A percentile compares a stretch with the other conserved stretches of the same genome.
phyloP scores from a whole-genome alignment of 192 early-diverging fungal genomes.

The Umbelopsis sp. region DNA sequence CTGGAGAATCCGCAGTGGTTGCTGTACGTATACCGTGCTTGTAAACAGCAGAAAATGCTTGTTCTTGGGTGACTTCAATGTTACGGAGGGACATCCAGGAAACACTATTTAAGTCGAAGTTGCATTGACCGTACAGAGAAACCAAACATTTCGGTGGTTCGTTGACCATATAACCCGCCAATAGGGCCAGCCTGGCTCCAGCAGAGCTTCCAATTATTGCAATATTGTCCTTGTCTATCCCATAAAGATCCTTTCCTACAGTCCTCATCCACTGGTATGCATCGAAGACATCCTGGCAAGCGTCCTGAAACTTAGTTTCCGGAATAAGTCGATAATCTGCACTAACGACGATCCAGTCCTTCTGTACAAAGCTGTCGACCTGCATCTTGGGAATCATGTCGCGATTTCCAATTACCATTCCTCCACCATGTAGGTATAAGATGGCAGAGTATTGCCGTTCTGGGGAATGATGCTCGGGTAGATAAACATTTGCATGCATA shows the following conservation, averaged over 20 bases:
- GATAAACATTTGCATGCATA: background rate
- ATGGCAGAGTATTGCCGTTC: background rate
- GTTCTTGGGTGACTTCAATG: background rate
- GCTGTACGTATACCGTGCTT: background rate
- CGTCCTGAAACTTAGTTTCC: background rate
- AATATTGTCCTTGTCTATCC: background rate
- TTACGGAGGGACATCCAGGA: background rate
- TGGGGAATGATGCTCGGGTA: background rate
- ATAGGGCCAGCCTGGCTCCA: background rate
- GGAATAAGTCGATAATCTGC: background rate
- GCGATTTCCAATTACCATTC: background rate
- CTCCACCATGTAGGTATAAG: slow-evolving; percentile 11
- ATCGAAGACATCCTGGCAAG: background rate
- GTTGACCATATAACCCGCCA: background rate
- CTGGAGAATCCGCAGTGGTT: background rate
- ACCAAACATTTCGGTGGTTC: background rate
- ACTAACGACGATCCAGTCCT: background rate
- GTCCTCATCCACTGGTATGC: background rate
- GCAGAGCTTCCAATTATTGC: slow-evolving; percentile 8
- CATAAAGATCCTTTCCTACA: background rate
- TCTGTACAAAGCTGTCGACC: background rate
- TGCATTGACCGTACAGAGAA: background rate
- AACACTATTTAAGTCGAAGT: background rate
- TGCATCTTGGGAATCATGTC: background rate
- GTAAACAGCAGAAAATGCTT: background rate